A percentile compares a stretch with the other conserved stretches of the same genome.
phyloP scores from a whole-genome alignment of 2,329 filamentous ascomycete species.

The Colletotrichum kahawae region DNA sequence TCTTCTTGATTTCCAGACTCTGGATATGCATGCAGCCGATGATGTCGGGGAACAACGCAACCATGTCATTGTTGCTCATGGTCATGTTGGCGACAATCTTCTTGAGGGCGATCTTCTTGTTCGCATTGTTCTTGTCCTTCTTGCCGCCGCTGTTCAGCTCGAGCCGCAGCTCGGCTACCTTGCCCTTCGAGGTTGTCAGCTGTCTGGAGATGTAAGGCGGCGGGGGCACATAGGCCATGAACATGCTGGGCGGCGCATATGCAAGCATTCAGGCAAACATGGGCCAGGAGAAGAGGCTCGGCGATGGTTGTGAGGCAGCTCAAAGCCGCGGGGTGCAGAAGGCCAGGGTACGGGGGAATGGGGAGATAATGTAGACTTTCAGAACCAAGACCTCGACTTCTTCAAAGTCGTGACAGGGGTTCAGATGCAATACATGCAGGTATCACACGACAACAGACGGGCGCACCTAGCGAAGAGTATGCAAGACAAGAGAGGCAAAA shows the following conservation, averaged over 20 bases:
- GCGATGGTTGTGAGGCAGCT: neutral
- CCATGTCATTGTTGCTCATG: constrained; percentile 99
- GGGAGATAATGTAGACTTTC: neutral
- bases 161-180: constrained; percentile 94
- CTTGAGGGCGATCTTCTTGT: constrained; percentile 98
- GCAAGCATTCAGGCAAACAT: neutral
- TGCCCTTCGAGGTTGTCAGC: constrained; percentile 80
- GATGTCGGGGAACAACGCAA: constrained; percentile 93
- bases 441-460: neutral
- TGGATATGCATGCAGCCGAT: constrained; percentile 94
- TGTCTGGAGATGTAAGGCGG: constrained; percentile 45
- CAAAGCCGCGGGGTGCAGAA: neutral
- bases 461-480: neutral
- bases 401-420: neutral
- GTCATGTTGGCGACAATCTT: constrained; percentile 99
- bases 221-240: constrained; percentile 57
- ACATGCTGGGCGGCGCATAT: constrained; percentile 46
- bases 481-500: neutral
- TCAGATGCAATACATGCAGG: neutral
- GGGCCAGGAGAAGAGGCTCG: neutral
- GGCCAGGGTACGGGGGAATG: neutral
- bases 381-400: neutral
- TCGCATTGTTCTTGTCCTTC: constrained; percentile 95
- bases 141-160: constrained; percentile 94
- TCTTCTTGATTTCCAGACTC: constrained; percentile 98